Evolutionary conservation across 768 basidiomycete species (phyloP).

Genomic region (Tylopilus felleus): DNA sequence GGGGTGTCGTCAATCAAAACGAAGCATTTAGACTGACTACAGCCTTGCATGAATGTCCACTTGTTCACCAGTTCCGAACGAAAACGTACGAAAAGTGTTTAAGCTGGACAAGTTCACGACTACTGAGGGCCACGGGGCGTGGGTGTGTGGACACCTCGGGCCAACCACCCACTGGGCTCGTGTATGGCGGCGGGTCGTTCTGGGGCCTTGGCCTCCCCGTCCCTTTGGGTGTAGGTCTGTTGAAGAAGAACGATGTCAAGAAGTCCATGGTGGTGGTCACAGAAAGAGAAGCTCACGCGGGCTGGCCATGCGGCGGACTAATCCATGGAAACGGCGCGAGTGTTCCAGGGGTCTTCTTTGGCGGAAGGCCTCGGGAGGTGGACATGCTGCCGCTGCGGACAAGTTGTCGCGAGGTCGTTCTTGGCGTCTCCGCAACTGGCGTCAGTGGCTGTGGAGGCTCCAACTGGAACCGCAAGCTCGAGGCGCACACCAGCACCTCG

Average conservation of each 20-base stretch:
- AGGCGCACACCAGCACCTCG: constrained; percentile 21
- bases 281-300: constrained; percentile 9
- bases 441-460: background rate
- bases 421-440: background rate
- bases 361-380: background rate
- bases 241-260: background rate
- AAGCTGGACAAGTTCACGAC: constrained; percentile 17
- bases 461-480: constrained; percentile 17
- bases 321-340: constrained; percentile 7
- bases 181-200: constrained; percentile 14
- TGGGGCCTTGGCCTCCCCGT: background rate
- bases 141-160: constrained; percentile 9
- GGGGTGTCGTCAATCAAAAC: constrained; percentile 21
- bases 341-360: background rate
- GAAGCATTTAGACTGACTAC: constrained; percentile 21
- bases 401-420: background rate
- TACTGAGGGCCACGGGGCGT: constrained; percentile 4
- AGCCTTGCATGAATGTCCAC: background rate
- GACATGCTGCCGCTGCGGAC: background rate
- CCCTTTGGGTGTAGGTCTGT: background rate
- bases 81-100: constrained; percentile 16
- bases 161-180: constrained; percentile 11
- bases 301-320: background rate
- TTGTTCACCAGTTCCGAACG: background rate
- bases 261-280: background rate